Evolutionary conservation across 2,329 filamentous ascomycete genomes (phyloP).

Genomic region (Fusarium domesticum): DNA sequence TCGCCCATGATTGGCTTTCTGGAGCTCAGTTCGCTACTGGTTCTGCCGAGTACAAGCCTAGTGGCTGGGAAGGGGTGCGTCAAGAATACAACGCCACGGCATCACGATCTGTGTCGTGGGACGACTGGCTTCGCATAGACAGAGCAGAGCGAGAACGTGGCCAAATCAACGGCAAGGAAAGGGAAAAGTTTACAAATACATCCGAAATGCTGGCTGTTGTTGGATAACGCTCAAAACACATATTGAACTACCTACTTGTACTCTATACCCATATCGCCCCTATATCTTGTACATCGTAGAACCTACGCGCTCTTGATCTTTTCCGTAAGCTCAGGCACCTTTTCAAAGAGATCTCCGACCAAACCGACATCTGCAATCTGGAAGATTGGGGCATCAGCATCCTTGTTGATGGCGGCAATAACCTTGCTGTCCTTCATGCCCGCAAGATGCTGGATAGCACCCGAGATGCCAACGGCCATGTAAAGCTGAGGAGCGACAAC

Average conservation of each 20-base stretch:
- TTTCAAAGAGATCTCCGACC: slow-evolving; percentile 92
- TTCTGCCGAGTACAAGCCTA: slow-evolving; percentile 3
- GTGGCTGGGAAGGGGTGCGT: slow-evolving; percentile 76
- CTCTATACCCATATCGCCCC: slow-evolving; percentile 16
- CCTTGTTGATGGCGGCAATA: slow-evolving; percentile 98
- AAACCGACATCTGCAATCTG: slow-evolving; percentile 95
- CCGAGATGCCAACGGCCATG: slow-evolving; percentile 91
- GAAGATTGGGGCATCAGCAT: slow-evolving; percentile 94
- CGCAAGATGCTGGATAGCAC: slow-evolving; percentile 95
- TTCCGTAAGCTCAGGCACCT: slow-evolving; percentile 92
- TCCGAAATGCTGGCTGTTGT: slow-evolving; percentile 57
- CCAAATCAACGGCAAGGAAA: slow-evolving; percentile 64
- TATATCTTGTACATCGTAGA: slow-evolving; percentile 21
- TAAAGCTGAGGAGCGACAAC: slow-evolving; percentile 96
- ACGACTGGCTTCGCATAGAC: slow-evolving; percentile 83
- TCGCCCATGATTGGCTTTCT: slow-evolving; percentile 70
- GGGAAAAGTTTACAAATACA: slow-evolving; percentile 65
- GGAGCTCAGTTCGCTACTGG: slow-evolving; percentile 40
- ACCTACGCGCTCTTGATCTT: slow-evolving; percentile 68
- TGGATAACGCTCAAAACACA: slow-evolving; percentile 30
- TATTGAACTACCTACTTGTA: slow-evolving; percentile 24
- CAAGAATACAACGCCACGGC: slow-evolving; percentile 53
- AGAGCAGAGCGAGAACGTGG: slow-evolving; percentile 69
- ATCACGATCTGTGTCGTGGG: slow-evolving; percentile 69
- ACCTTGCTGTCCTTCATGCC: slow-evolving; percentile 99